Percentiles rank a stretch among this genome's conserved stretches.
Evolutionary conservation across 2,329 filamentous ascomycete species (phyloP).

Genomic region (Cladosporium sp.): DNA sequence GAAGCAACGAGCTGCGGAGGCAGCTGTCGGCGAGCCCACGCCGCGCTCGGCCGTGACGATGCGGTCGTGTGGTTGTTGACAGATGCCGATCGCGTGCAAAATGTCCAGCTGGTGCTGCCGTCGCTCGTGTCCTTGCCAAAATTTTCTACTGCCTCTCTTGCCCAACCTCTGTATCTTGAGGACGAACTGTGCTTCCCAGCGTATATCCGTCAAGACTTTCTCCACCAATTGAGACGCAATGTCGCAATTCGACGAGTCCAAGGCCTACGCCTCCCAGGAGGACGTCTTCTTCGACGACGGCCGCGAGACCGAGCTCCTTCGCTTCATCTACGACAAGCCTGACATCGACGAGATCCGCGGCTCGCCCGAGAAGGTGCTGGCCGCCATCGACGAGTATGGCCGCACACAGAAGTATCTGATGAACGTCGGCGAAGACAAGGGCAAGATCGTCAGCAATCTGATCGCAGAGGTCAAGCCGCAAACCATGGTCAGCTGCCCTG

Average conservation of each 20-base stretch:
- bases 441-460: conserved; percentile 60
- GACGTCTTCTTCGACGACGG: conserved; percentile 57
- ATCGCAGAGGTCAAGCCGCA: conserved; percentile 61
- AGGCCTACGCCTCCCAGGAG: conserved; percentile 44
- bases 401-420: conserved; percentile 65
- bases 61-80: neutral
- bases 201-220: too few relatives aligned
- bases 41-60: neutral
- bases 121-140: neutral
- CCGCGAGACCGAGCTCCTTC: conserved; percentile 65
- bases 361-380: conserved; percentile 57
- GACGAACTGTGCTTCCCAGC: too few relatives aligned
- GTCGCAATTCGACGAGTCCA: conserved; percentile 34
- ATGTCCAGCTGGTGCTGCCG: conserved; percentile 1
- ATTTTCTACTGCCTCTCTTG: too few relatives aligned
- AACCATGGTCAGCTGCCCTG: conserved; percentile 47
- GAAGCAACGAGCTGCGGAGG: neutral
- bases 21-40: neutral
- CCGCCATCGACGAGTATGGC: conserved; percentile 64
- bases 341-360: conserved; percentile 58
- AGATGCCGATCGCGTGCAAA: conserved; percentile 8
- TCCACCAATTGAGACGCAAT: conserved; percentile 10
- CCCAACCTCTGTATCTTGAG: too few relatives aligned
- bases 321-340: conserved; percentile 59
- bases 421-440: conserved; percentile 73